These are phyloP conservation scores for Fusarium phyllophilum DNA, from an alignment of 2,329 filamentous ascomycete genomes.

Conservation along the genomic window DNA sequence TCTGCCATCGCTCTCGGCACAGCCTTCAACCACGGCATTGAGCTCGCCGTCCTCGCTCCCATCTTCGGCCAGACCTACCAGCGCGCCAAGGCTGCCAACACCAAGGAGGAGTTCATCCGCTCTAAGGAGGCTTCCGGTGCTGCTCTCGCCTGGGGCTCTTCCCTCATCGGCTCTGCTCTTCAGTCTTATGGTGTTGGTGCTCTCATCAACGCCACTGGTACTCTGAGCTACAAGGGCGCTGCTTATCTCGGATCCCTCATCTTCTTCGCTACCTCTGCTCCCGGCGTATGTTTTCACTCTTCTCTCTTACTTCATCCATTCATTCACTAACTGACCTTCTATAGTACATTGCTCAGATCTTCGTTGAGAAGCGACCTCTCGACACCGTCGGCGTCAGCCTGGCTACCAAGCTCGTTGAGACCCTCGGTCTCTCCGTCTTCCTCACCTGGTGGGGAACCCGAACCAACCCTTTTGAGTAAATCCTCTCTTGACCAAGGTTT, in stretches of 20 bases:
- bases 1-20: conserved; percentile 97
- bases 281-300: conserved; percentile 69
- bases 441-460: conserved; percentile 98
- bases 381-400: conserved; percentile 90
- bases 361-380: conserved; percentile 90
- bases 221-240: conserved; percentile 95
- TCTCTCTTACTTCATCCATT: neutral
- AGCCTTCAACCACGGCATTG: conserved; percentile 92
- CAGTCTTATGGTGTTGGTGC: conserved; percentile 92
- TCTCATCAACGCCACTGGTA: conserved; percentile 93
- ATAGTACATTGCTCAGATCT: conserved; percentile 85
- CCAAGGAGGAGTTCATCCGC: conserved; percentile 94
- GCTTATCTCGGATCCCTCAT: conserved; percentile 91
- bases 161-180: conserved; percentile 85
- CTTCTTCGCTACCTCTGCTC: conserved; percentile 91
- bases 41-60: conserved; percentile 86
- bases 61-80: conserved; percentile 96
- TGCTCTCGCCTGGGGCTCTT: conserved; percentile 89
- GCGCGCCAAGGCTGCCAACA: conserved; percentile 89
- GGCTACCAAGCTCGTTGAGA: conserved; percentile 89
- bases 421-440: conserved; percentile 89
- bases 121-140: conserved; percentile 92
- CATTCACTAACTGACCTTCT: conserved; percentile 1
- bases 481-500: conserved; percentile 15
- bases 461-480: conserved; percentile 89